Evolutionary conservation across 495 filamentous ascomycete genomes (phyloP).

Genomic region (Daldinia decipiens): DNA sequence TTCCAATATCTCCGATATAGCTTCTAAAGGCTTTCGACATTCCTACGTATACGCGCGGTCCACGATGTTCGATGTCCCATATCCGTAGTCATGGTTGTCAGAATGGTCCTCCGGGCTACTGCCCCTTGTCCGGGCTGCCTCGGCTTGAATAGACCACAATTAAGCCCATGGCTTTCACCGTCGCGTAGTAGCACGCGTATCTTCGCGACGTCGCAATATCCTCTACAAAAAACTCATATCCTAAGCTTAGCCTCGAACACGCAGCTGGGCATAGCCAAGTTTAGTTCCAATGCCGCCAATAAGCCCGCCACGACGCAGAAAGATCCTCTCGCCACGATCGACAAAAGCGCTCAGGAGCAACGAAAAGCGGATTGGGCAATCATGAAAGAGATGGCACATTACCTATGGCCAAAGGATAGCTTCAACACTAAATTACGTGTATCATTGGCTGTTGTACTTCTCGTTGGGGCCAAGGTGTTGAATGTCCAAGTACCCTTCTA

Average conservation of each 20-base stretch:
- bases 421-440: constrained; percentile 85
- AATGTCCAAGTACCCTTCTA: constrained; percentile 99
- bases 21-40: not conserved
- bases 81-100: constrained; percentile 28
- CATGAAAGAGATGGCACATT: constrained; percentile 95
- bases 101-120: constrained; percentile 30
- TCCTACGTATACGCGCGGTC: not conserved
- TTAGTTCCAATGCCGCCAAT: constrained; percentile 28
- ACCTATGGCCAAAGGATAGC: constrained; percentile 93
- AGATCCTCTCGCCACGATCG: constrained; percentile 55
- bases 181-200: constrained; percentile 19
- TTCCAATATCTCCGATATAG: not conserved
- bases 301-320: constrained; percentile 37
- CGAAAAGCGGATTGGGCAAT: constrained; percentile 98
- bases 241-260: not conserved
- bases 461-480: constrained; percentile 91
- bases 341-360: constrained; percentile 80
- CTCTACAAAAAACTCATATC: constrained; percentile 15
- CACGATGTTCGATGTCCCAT: constrained; percentile 26
- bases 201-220: constrained; percentile 32
- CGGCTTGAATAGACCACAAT: constrained; percentile 28
- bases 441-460: constrained; percentile 77
- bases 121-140: constrained; percentile 27
- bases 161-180: constrained; percentile 25
- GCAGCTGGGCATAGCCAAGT: constrained; percentile 8